Conservation (phyloP, 306 rosid genomes). For the Pyrus betulifolia region DNA sequence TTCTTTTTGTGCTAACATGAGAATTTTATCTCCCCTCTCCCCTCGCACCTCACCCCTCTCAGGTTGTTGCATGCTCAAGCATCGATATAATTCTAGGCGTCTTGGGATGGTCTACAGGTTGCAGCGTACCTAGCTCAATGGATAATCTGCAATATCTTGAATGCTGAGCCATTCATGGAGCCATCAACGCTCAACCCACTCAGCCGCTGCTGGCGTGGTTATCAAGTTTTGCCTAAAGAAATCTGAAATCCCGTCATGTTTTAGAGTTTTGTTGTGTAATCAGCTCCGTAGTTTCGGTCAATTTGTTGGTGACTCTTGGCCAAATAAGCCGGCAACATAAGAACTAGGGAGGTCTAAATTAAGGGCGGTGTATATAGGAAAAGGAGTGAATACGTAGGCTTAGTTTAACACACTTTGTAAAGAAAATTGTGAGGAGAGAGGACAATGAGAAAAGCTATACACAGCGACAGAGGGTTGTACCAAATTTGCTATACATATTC, state of each 20-base stretch:
- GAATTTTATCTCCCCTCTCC: neutral
- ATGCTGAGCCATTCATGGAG: constrained; percentile 36
- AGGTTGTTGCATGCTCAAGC: constrained; percentile 64
- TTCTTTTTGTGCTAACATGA: constrained; percentile 20
- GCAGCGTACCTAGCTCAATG: constrained; percentile 79
- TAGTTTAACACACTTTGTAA: constrained; percentile 45
- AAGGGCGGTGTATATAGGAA: constrained; percentile 70
- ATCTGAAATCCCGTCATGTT: constrained; percentile 7
- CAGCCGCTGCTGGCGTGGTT: constrained; percentile 33
- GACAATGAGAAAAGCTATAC: constrained; percentile 16
- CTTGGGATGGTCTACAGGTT: constrained; percentile 95
- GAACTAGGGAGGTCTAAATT: constrained; percentile 39
- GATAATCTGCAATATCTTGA: constrained; percentile 43
- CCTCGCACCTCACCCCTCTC: constrained; percentile 6
- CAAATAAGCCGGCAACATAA: constrained; percentile 47
- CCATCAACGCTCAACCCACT: constrained; percentile 8
- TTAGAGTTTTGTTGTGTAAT: constrained; percentile 23
- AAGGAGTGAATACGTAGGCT: constrained; percentile 55
- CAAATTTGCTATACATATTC: constrained; percentile 14
- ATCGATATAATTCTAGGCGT: constrained; percentile 69
- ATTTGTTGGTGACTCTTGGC: constrained; percentile 42
- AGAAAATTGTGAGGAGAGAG: constrained; percentile 39
- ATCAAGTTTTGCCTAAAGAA: constrained; percentile 70
- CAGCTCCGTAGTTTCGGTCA: constrained; percentile 27
- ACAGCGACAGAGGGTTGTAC: constrained; percentile 22